These are phyloP conservation scores for Diplodia intermedia DNA, from an alignment of 2,329 filamentous ascomycete genomes.

Conservation along the genomic window DNA sequence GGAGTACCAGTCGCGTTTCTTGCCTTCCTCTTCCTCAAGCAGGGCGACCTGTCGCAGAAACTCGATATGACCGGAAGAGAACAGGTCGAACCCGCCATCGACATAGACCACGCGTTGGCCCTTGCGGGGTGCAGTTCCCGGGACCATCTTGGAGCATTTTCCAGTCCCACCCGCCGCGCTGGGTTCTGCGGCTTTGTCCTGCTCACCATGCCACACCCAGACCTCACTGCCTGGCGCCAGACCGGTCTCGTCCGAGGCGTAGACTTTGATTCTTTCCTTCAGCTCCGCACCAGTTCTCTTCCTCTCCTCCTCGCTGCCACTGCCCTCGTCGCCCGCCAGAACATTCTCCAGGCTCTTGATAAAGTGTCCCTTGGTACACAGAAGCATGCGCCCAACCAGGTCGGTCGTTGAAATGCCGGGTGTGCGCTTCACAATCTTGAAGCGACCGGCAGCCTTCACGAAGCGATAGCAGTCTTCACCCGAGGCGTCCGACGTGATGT, in stretches of 20 bases:
- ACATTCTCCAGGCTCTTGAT: constrained; percentile 77
- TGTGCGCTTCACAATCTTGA: constrained; percentile 96
- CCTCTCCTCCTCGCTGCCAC: constrained; percentile 72
- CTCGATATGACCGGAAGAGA: constrained; percentile 95
- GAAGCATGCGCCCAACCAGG: constrained; percentile 94
- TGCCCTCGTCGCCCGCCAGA: constrained; percentile 75
- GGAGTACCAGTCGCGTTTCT: constrained; percentile 75
- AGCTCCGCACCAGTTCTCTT: constrained; percentile 70
- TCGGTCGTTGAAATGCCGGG: constrained; percentile 97
- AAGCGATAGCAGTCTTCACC: constrained; percentile 98
- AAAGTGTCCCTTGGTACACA: constrained; percentile 94
- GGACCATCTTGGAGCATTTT: constrained; percentile 70
- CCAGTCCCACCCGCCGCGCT: constrained; percentile 65
- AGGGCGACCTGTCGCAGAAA: constrained; percentile 81
- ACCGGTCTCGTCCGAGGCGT: constrained; percentile 86
- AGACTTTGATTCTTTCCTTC: constrained; percentile 78
- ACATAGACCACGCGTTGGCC: constrained; percentile 93
- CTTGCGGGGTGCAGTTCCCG: constrained; percentile 72
- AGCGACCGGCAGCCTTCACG: constrained; percentile 90
- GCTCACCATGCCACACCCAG: constrained; percentile 72
- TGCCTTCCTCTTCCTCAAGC: constrained; percentile 73
- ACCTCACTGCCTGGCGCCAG: constrained; percentile 80
- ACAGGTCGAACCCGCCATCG: constrained; percentile 95
- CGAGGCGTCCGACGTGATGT: constrained; percentile 92
- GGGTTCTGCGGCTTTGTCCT: constrained; percentile 37